Evolutionary conservation across 2,329 filamentous ascomycete species (phyloP), one percentile per base, ranked within the genome.

Genomic region (Trichoderma aggressivum): DNA sequence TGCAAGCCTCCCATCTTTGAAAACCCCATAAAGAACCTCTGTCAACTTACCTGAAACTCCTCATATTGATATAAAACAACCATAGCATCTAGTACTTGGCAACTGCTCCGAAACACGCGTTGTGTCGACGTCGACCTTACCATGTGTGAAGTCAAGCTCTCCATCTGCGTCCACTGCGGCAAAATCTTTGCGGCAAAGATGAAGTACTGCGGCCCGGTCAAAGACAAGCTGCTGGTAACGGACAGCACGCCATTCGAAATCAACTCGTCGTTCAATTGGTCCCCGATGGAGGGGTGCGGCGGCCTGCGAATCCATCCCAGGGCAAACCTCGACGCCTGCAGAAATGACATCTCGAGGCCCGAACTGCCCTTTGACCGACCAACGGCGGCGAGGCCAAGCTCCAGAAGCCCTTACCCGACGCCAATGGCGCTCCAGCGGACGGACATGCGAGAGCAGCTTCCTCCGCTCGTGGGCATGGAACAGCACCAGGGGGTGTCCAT

Each of bases 81-180:
- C 8, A 50, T 26, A 39, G 56, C 14, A 7, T 24, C 34, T 26
- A 30, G 56, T 24, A 7, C 21, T 53, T 21, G 14, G 47, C 21
- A 53, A 53, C 47, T 24, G 47, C n/a, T 53, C 47, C 21, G 5
- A 53, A 18, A 53, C 47, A 14, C 47, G n/a, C 43, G 43, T 12
- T 12, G 43, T 47, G 43, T 5, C 43, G n/a, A 50, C 43, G 16
- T 43, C 39, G 39, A 50, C 43, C 18, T 50, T 47, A 58, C 58
- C 58, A 71, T 71, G 70, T 71, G 70, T 63, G 58, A 71, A 34
- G 64, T 71, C 21, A 63, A 60, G 21, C 64, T 71, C n/a, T 69
- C 64, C 18, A 50, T 70, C n/a, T 71, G 70, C 65, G 21, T 36
- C 26, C 58, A 63, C 24, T 71, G 70, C 70, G 67, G 24, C 24